phyloP scores from a whole-genome alignment of 2,329 filamentous ascomycete genomes.

The Hortaea werneckii region DNA sequence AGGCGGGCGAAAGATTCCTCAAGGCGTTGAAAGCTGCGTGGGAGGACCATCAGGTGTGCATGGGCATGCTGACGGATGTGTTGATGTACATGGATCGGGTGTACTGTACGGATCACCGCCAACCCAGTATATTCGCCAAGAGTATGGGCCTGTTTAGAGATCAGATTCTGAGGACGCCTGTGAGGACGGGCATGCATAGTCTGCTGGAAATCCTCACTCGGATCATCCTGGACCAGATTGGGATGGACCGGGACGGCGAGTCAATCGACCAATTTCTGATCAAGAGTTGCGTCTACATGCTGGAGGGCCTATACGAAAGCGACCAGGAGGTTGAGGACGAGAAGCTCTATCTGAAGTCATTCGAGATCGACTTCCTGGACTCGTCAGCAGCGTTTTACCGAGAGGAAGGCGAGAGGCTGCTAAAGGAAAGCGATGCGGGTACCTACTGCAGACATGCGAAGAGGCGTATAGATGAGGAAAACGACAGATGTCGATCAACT shows the following conservation, averaged over 20 bases:
- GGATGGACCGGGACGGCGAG: slow-evolving; percentile 85
- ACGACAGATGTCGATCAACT: slow-evolving; percentile 71
- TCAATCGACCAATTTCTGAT: slow-evolving; percentile 75
- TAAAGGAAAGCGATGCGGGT: slow-evolving; percentile 70
- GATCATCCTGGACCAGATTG: slow-evolving; percentile 80
- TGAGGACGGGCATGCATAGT: slow-evolving; percentile 35
- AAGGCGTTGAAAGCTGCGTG: slow-evolving; percentile 66
- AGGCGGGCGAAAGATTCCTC: slow-evolving; percentile 75
- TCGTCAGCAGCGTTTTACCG: slow-evolving; percentile 66
- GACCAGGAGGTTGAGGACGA: slow-evolving; percentile 66
- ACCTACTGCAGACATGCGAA: slow-evolving; percentile 71
- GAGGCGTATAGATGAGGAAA: slow-evolving; percentile 67
- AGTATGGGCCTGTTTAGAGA: slow-evolving; percentile 85
- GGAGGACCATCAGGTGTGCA: slow-evolving; percentile 82
- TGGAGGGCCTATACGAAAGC: slow-evolving; percentile 77
- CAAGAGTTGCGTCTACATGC: slow-evolving; percentile 76
- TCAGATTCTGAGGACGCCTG: slow-evolving; percentile 59
- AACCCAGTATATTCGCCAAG: slow-evolving; percentile 70
- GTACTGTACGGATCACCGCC: slow-evolving; percentile 61
- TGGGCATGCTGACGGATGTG: slow-evolving; percentile 95
- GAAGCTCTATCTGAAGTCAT: slow-evolving; percentile 73
- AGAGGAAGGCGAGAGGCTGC: slow-evolving; percentile 60
- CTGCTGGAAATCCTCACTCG: slow-evolving; percentile 68
- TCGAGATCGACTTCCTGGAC: slow-evolving; percentile 67
- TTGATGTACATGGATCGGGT: slow-evolving; percentile 91